Conservation (phyloP, 306 rosid species). For the Delonix regia region DNA sequence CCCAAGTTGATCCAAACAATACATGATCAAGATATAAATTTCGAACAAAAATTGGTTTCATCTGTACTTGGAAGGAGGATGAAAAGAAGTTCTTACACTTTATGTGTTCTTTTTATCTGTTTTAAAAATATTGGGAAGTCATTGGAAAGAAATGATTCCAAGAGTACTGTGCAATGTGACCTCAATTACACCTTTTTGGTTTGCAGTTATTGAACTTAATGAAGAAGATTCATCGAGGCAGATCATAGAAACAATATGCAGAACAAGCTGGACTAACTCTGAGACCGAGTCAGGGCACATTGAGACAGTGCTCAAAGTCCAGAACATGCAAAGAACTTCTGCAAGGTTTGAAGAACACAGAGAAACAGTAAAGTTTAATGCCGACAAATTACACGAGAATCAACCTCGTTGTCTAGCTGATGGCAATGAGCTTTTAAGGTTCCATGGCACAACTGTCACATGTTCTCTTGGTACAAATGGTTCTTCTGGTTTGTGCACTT, state of each 20-base stretch:
- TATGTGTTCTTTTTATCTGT: neutral
- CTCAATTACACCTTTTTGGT: neutral
- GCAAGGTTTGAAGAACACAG: slow-evolving; percentile 61
- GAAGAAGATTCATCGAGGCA: slow-evolving; percentile 52
- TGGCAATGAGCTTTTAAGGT: slow-evolving; percentile 75
- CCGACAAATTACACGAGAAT: slow-evolving; percentile 40
- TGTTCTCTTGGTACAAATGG: slow-evolving; percentile 56
- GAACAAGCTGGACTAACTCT: slow-evolving; percentile 35
- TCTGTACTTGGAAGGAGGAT: neutral
- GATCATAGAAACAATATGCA: slow-evolving; percentile 62
- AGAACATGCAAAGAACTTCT: slow-evolving; percentile 44
- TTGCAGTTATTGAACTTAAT: slow-evolving; percentile 49
- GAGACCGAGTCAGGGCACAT: slow-evolving; percentile 33
- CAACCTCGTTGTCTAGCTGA: slow-evolving; percentile 67
- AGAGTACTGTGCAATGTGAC: neutral
- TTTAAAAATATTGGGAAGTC: too few species aligned
- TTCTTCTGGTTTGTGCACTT: slow-evolving; percentile 46
- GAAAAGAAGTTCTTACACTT: neutral
- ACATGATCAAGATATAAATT: too few species aligned
- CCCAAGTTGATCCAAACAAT: too few species aligned
- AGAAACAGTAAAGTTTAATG: slow-evolving; percentile 54
- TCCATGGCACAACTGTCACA: slow-evolving; percentile 61
- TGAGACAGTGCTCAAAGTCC: slow-evolving; percentile 59
- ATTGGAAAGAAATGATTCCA: neutral
- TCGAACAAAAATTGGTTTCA: neutral